Evolutionary conservation across 2,329 filamentous ascomycete species (phyloP).

Genomic region (Aspergillus sp.): DNA sequence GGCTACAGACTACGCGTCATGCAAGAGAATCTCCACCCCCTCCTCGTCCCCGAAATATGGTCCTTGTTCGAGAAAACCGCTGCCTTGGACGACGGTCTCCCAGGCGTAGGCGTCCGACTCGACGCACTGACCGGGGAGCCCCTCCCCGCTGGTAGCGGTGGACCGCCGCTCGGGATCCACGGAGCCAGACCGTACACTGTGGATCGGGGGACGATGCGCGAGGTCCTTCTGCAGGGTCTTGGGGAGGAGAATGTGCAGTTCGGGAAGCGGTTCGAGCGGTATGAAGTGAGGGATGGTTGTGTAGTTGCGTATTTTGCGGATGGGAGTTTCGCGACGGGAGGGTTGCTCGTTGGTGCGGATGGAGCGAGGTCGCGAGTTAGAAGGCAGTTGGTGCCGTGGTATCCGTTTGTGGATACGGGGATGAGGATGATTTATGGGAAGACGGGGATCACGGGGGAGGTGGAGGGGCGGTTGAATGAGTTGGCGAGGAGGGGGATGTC

Average conservation of each 20-base stretch:
- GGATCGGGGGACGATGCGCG: slow-evolving; percentile 3
- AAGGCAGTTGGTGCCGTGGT: slow-evolving; percentile 38
- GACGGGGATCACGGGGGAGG: slow-evolving; percentile 17
- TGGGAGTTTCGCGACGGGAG: slow-evolving; percentile 32
- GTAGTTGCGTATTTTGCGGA: slow-evolving; percentile 38
- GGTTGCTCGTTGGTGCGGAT: slow-evolving; percentile 44
- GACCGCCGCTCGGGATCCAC: neutral
- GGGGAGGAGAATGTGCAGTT: neutral
- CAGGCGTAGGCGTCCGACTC: neutral
- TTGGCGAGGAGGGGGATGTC: neutral
- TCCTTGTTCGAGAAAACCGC: slow-evolving; percentile 23
- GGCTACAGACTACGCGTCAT: slow-evolving; percentile 39
- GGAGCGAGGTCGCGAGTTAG: slow-evolving; percentile 41
- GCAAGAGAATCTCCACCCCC: neutral
- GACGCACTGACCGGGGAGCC: neutral
- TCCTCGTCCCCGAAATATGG: slow-evolving; percentile 14
- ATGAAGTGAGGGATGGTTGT: slow-evolving; percentile 2
- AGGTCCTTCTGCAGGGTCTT: slow-evolving; percentile 1
- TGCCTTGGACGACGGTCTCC: slow-evolving; percentile 10
- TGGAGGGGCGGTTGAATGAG: neutral
- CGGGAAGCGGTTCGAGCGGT: slow-evolving; percentile 4
- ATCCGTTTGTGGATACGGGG: slow-evolving; percentile 40
- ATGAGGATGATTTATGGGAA: slow-evolving; percentile 38
- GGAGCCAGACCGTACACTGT: neutral
- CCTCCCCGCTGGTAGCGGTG: neutral